A percentile compares a stretch with the other conserved stretches of the same genome.
Conservation (phyloP, 352 stramenopile genomes). For the Globisporangium alternatum region DNA sequence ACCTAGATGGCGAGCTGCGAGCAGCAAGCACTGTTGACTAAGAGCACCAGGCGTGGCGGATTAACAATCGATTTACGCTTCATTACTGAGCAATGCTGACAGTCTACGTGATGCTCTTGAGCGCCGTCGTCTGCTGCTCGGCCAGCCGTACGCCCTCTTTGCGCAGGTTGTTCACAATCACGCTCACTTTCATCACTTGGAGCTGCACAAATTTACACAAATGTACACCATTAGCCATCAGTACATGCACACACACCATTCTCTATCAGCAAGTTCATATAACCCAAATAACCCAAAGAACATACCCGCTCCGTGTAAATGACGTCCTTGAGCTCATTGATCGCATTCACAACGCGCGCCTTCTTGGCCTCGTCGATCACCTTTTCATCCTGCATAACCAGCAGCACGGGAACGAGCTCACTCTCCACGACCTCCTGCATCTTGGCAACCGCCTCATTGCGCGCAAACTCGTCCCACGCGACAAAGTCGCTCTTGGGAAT, state of each 20-base stretch:
- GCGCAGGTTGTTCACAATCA: slow-evolving; percentile 61
- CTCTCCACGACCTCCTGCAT: slow-evolving; percentile 38
- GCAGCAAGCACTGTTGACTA: neutral
- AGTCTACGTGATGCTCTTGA: slow-evolving; percentile 54
- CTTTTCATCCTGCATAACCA: slow-evolving; percentile 45
- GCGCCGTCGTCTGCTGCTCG: slow-evolving; percentile 64
- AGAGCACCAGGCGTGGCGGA: neutral
- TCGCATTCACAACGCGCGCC: slow-evolving; percentile 22
- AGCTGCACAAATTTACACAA: slow-evolving; percentile 28
- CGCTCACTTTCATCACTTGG: slow-evolving; percentile 56
- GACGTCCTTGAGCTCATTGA: slow-evolving; percentile 45
- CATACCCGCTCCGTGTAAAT: slow-evolving; percentile 50
- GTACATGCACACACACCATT: neutral
- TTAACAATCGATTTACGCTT: no score
- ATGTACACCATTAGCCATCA: slow-evolving; percentile 3
- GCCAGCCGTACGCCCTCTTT: slow-evolving; percentile 70
- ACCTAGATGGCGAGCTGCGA: neutral
- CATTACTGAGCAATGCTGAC: neutral
- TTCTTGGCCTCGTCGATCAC: slow-evolving; percentile 46
- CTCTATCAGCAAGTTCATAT: neutral
- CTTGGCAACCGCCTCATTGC: slow-evolving; percentile 42
- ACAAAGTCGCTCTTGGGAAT: slow-evolving; percentile 39
- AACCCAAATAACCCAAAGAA: neutral
- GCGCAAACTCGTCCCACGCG: slow-evolving; percentile 49
- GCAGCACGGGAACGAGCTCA: slow-evolving; percentile 40